Base-by-base conservation (phyloP, 108 stramenopile species). In the Cylindrotheca closterium region DNA sequence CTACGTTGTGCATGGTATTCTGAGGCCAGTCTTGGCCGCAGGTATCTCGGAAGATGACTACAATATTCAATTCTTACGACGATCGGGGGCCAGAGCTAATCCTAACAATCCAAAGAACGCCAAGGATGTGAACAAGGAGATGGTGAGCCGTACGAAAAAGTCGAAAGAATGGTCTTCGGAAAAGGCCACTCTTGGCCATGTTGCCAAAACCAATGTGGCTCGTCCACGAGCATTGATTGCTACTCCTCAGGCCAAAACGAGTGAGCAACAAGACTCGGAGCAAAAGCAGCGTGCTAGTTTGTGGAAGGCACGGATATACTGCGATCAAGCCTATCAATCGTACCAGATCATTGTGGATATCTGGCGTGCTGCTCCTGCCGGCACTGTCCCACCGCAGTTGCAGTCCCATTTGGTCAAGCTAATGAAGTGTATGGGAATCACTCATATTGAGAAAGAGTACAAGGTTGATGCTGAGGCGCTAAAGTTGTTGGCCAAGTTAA, bases 241-340 rank as follows among this genome's bases (percentile, higher is more conserved):
- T n/a, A 84, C 79, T 2, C 81, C 88, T 15, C 70, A 71, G 7
- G 45, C 62, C 37, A 37, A 51, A 2, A 55, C 50, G 22, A 71
- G 61, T 4, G 66, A 70, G 15, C 59, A 70, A 21, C 65, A 55
- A 12, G 66, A 68, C 28, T 58, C 33, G 28, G 78, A 76, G 45
- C 81, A 80, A 33, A 67, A 71, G 24, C 70, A 70, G 33, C 68
- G 83, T 28, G 81, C 84, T 4, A 71, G 71, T 30, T 58, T 89
- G 24, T 93, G 92, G 89, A 90, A 88, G 60, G 83, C 89, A 37
- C 83, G 92, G n/a, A 74, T 91, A 23, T 72, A 82, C 47, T 85
- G 84, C 58, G 92, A 93, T 55, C 85, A 85, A 64, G 88, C 82
- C 0, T 83, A 90, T 53, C 84, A 87, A 63, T 83, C 92, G n/a